Evolutionary conservation across 179 eudicot genomes (phyloP).

Genomic region (Dionaea muscipula): DNA sequence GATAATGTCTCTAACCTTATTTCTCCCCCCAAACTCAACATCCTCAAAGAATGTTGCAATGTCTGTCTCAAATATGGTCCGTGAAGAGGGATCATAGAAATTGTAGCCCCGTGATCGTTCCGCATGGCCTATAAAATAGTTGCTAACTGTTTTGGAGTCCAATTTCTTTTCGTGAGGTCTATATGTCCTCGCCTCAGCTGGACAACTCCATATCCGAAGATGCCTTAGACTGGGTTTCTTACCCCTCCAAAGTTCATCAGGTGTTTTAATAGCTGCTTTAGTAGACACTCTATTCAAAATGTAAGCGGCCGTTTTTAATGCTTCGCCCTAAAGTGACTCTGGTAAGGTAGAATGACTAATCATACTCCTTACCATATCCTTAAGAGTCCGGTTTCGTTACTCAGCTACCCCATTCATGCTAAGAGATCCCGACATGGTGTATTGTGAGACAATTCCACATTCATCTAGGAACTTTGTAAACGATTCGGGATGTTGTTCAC

Average conservation of each 20-base stretch:
- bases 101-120: neutral
- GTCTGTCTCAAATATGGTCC: neutral
- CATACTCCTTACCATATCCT: slow-evolving; percentile 1
- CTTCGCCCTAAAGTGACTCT: neutral
- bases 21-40: neutral
- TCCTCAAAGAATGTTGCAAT: neutral
- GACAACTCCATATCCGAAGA: slow-evolving; percentile 4
- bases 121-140: neutral
- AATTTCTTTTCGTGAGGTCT: slow-evolving; percentile 4
- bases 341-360: neutral
- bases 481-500: neutral
- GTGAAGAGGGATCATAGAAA: neutral
- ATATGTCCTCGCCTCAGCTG: neutral
- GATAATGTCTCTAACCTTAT: too few relatives aligned
- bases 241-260: neutral
- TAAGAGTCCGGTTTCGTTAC: neutral
- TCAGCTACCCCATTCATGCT: neutral
- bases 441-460: neutral
- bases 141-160: neutral
- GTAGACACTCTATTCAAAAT: neutral
- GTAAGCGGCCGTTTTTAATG: neutral
- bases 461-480: slow-evolving; percentile 5
- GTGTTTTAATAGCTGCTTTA: neutral
- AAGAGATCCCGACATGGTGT: neutral
- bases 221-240: slow-evolving; percentile 6